Evolutionary conservation across 2,329 filamentous ascomycete species (phyloP), one percentile per base, ranked within the genome.

Genomic region (Apiospora marii): DNA sequence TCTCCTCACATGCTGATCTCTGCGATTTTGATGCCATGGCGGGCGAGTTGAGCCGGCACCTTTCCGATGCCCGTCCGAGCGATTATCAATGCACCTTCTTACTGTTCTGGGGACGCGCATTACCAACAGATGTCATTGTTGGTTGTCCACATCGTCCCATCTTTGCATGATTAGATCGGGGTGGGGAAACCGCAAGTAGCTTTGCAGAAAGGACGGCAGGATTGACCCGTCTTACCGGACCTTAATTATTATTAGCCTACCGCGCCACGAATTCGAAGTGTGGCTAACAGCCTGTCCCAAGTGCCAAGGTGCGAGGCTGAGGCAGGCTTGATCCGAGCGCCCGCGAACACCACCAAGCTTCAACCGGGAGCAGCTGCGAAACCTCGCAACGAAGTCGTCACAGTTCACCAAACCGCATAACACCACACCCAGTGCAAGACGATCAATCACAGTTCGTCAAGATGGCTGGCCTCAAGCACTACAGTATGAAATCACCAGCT

Each of bases 381-480:
- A 64, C 58, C 58, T 64, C 58, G 58, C 58, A 64, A 64, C 58
- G 58, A n/a, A 64, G 58, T 64, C 58, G 58, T 64, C 58, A 41
- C 58, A 64, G 58, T 64, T 24, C 44, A 46, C 67, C 27, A 49
- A 69, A 34, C 44, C 67, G 19, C 51, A 27, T 51, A 46, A 61
- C 30, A 75, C 64, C 70, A 37, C 68, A 24, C 48, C 43, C 74
- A 68, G 64, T 70, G 37, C 46, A 72, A 70, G 44, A 49, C 72
- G 67, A 70, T 69, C 67, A 69, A 44, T 72, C 58, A 41, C 22
- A 41, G 58, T 71, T 72, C 72, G 70, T 78, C 80, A 84, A 83
- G 74, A 86, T 86, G 85, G 85, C 76, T 74, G 84, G 83, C 78
- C 78, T 85, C 72, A 76, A 84, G 73, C 85, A 86, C 77, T 82